Evolutionary conservation across 2,329 filamentous ascomycete genomes (phyloP).

Genomic region (Botrytis pseudocinerea): DNA sequence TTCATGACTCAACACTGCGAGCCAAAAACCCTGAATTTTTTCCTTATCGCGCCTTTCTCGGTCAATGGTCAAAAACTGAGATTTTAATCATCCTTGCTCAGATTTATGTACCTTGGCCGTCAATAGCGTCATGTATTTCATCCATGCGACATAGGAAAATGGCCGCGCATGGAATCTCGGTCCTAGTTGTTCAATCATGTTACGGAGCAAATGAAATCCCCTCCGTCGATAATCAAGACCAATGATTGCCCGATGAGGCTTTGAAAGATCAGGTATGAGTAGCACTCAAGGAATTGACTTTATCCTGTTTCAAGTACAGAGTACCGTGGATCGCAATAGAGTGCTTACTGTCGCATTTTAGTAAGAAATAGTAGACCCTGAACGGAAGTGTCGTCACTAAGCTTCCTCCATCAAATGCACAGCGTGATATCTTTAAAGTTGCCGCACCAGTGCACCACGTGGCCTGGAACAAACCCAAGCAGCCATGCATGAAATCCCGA

Average conservation of each 20-base stretch:
- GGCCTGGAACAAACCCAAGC: neutral
- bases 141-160: neutral
- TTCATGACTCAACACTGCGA: neutral
- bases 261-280: neutral
- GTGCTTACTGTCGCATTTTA: conserved; percentile 20
- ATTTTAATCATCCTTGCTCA: conserved; percentile 10
- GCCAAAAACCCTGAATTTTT: neutral
- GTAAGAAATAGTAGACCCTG: neutral
- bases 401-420: conserved; percentile 12
- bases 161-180: neutral
- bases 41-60: conserved; percentile 15
- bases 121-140: conserved; percentile 10
- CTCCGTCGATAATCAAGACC: neutral
- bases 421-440: conserved; percentile 14
- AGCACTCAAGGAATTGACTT: neutral
- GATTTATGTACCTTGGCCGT: conserved; percentile 8
- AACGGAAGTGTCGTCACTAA: neutral
- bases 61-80: neutral
- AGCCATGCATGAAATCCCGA: conserved; percentile 20
- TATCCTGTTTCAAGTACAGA: conserved; percentile 5
- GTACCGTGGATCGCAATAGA: neutral
- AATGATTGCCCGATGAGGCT: neutral
- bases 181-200: neutral
- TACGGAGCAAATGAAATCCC: neutral
- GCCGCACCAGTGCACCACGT: conserved; percentile 5